Conservation (phyloP, 345 rosid genomes). For the Aquilaria sinensis region DNA sequence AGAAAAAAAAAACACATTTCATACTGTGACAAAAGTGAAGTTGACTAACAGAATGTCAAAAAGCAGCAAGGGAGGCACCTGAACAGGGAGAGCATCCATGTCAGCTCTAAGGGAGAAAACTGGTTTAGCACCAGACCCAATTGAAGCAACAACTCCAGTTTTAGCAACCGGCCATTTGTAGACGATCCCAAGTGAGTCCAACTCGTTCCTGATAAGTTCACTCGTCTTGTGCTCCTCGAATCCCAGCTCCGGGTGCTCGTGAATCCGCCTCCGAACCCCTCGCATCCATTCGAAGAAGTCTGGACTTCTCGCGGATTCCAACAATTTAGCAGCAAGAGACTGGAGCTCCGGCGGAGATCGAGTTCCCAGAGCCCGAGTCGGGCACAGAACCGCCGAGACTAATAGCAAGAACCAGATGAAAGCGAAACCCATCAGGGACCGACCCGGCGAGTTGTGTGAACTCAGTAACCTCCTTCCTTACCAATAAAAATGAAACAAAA, state of each 20-base stretch:
- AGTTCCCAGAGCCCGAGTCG: slow-evolving; percentile 7
- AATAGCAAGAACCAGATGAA: slow-evolving; percentile 4
- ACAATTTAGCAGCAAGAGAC: slow-evolving; percentile 27
- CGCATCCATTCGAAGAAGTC: slow-evolving; percentile 58
- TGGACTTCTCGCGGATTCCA: slow-evolving; percentile 43
- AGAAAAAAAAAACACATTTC: no score
- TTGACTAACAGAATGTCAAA: background rate
- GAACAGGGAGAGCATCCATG: slow-evolving; percentile 74
- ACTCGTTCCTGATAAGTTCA: slow-evolving; percentile 46
- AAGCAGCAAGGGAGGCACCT: slow-evolving; percentile 26
- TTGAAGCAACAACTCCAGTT: slow-evolving; percentile 57
- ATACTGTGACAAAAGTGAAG: no score
- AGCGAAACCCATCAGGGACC: background rate
- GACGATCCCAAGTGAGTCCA: slow-evolving; percentile 47
- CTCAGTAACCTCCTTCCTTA: no score
- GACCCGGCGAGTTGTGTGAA: no score
- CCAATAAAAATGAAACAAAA: no score
- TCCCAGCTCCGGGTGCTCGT: slow-evolving; percentile 62
- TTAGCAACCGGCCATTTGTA: slow-evolving; percentile 67
- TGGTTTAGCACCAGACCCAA: slow-evolving; percentile 47
- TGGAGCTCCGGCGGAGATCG: slow-evolving; percentile 17
- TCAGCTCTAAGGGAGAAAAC: slow-evolving; percentile 64
- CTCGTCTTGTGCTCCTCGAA: slow-evolving; percentile 63
- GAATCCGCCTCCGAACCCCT: slow-evolving; percentile 52
- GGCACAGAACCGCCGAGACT: slow-evolving; percentile 8